A percentile compares a stretch with the other conserved stretches of the same genome.
Conservation (phyloP, 306 rosid species). For the Hippophae gyantsensis region DNA sequence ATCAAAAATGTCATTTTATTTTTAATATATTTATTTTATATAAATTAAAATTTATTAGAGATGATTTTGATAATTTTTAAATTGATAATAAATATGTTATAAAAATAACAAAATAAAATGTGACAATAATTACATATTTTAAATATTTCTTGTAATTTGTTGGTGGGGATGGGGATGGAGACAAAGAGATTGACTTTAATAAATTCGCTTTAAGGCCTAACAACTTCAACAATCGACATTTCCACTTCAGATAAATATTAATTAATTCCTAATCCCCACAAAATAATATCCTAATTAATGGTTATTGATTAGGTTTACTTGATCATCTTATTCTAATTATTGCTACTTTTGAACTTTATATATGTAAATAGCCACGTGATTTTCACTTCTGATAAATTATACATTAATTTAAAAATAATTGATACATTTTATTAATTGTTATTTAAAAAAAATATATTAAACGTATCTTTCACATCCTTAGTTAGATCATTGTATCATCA, state of each 20-base stretch:
- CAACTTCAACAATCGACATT: conserved; percentile 9
- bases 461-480: too few relatives aligned
- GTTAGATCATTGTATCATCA: too few relatives aligned
- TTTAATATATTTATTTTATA: conserved; percentile 1
- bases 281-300: background rate
- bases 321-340: conserved; percentile 11
- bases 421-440: too few relatives aligned
- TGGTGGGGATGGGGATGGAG: conserved; percentile 19
- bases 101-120: too few relatives aligned
- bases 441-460: too few relatives aligned
- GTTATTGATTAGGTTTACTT: conserved; percentile 4
- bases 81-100: too few relatives aligned
- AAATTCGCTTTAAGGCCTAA: conserved; percentile 13
- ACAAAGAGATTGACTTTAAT: conserved; percentile 8
- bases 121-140: background rate
- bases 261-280: background rate
- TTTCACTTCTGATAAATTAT: too few relatives aligned
- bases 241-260: background rate
- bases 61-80: too few relatives aligned
- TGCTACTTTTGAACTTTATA: background rate
- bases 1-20: background rate
- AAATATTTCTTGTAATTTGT: conserved; percentile 10
- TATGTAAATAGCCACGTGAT: background rate
- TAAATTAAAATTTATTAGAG: background rate
- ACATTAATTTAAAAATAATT: too few relatives aligned